Conservation (phyloP, 495 filamentous ascomycete species). For the Aspergillus conjunctus region DNA sequence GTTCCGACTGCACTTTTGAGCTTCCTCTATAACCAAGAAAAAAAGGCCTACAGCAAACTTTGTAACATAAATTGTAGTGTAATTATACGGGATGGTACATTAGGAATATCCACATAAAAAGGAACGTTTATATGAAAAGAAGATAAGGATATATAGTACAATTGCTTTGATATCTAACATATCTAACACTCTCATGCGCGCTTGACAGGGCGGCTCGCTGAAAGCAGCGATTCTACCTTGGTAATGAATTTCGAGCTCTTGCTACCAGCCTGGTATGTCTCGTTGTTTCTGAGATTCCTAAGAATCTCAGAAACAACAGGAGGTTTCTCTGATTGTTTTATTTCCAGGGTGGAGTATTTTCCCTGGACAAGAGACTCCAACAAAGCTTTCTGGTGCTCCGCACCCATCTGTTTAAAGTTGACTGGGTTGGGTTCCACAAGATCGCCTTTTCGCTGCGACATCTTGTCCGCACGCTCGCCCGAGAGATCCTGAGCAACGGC, state of each 20-base stretch:
- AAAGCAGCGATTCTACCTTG: slow-evolving; percentile 48
- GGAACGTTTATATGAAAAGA: slow-evolving; percentile 13
- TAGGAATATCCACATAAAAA: not conserved
- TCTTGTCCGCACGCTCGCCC: slow-evolving; percentile 45
- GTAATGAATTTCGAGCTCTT: slow-evolving; percentile 44
- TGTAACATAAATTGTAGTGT: not conserved
- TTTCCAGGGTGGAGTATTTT: slow-evolving; percentile 36
- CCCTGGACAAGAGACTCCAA: slow-evolving; percentile 72
- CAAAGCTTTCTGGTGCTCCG: slow-evolving; percentile 61
- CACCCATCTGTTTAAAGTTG: slow-evolving; percentile 49
- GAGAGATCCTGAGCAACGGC: slow-evolving; percentile 39
- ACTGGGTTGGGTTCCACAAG: slow-evolving; percentile 40
- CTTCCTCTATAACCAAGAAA: not conserved
- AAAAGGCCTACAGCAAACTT: not conserved
- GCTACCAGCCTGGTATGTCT: slow-evolving; percentile 45
- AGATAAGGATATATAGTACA: slow-evolving; percentile 34
- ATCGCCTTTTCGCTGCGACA: slow-evolving; percentile 44
- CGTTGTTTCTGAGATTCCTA: slow-evolving; percentile 47
- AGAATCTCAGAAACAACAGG: slow-evolving; percentile 39
- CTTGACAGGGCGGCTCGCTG: slow-evolving; percentile 34
- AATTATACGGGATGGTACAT: not conserved
- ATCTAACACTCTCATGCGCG: slow-evolving; percentile 25
- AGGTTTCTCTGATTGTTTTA: slow-evolving; percentile 22
- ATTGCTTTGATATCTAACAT: slow-evolving; percentile 2
- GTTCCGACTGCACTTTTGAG: not conserved